Percentiles rank a stretch among this genome's conserved stretches.
Evolutionary conservation across 495 filamentous ascomycete species (phyloP).

Genomic region (Aspergillus avenaceus): DNA sequence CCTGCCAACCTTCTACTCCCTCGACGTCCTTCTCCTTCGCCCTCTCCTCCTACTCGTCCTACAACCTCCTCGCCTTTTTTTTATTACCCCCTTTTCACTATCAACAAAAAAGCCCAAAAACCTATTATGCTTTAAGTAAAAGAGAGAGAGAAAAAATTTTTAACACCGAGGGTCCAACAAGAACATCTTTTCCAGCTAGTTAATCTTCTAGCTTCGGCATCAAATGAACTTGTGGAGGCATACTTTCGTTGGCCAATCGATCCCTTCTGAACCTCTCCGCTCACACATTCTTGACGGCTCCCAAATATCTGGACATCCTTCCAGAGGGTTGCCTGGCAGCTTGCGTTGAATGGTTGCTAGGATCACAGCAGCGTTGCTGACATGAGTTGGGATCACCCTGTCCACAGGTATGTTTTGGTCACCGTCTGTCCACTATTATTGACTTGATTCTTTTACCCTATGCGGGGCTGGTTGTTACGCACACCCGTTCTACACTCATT

Average conservation of each 20-base stretch:
- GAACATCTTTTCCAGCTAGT: constrained; percentile 65
- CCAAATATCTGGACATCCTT: constrained; percentile 15
- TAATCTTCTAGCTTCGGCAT: constrained; percentile 45
- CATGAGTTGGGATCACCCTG: constrained; percentile 75
- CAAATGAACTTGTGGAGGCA: constrained; percentile 27
- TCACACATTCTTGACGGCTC: constrained; percentile 31
- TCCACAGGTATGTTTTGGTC: constrained; percentile 61
- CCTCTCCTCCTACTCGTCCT: constrained; percentile 15
- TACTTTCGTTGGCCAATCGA: constrained; percentile 21
- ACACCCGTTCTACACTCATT: not conserved
- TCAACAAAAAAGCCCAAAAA: not conserved
- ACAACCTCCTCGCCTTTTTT: constrained; percentile 4
- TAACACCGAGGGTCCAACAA: constrained; percentile 38
- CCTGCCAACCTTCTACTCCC: constrained; percentile 6
- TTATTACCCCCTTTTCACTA: not conserved
- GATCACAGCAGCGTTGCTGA: constrained; percentile 39
- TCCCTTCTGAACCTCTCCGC: constrained; percentile 23
- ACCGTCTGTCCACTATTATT: constrained; percentile 5
- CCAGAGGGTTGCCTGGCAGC: constrained; percentile 36
- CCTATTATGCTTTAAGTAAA: constrained; percentile 13
- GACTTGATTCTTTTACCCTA: constrained; percentile 6
- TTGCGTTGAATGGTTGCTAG: constrained; percentile 42
- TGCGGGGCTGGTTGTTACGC: constrained; percentile 20
- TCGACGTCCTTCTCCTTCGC: constrained; percentile 5
- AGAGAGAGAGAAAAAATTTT: too few species aligned